These are phyloP conservation scores for Coriolopsis trogii DNA, from an alignment of 1,284 basidiomycete genomes.

Conservation along the genomic window DNA sequence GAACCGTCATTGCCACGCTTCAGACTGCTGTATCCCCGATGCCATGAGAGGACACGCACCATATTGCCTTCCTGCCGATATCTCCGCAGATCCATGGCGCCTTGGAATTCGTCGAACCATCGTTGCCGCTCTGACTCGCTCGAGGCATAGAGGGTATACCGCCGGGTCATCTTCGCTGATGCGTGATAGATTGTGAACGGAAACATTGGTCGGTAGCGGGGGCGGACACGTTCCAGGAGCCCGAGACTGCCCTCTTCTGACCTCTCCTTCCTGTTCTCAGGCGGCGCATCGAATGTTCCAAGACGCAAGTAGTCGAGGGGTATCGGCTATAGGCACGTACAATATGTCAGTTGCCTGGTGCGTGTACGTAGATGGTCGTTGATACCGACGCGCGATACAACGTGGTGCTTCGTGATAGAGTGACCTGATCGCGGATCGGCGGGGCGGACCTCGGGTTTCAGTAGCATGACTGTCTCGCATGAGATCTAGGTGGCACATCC, in stretches of 20 bases:
- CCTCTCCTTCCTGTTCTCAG: conserved; percentile 64
- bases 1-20: background rate
- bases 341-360: no score
- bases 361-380: no score
- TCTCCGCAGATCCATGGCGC: conserved; percentile 63
- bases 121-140: conserved; percentile 58
- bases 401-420: conserved; percentile 47
- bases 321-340: conserved; percentile 55
- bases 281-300: conserved; percentile 57
- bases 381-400: conserved; percentile 67
- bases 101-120: conserved; percentile 63
- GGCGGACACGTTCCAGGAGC: conserved; percentile 58
- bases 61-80: conserved; percentile 69
- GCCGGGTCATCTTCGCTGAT: conserved; percentile 50
- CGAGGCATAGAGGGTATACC: conserved; percentile 71
- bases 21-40: no score
- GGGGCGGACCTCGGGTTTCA: conserved; percentile 43
- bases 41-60: conserved; percentile 43
- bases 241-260: conserved; percentile 50
- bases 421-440: conserved; percentile 49
- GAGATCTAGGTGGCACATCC: background rate
- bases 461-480: conserved; percentile 41
- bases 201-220: conserved; percentile 55
- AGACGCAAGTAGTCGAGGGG: conserved; percentile 76
- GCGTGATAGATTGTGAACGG: conserved; percentile 79